Evolutionary conservation across 2,329 filamentous ascomycete genomes (phyloP).

Genomic region (Clonostachys chloroleuca): DNA sequence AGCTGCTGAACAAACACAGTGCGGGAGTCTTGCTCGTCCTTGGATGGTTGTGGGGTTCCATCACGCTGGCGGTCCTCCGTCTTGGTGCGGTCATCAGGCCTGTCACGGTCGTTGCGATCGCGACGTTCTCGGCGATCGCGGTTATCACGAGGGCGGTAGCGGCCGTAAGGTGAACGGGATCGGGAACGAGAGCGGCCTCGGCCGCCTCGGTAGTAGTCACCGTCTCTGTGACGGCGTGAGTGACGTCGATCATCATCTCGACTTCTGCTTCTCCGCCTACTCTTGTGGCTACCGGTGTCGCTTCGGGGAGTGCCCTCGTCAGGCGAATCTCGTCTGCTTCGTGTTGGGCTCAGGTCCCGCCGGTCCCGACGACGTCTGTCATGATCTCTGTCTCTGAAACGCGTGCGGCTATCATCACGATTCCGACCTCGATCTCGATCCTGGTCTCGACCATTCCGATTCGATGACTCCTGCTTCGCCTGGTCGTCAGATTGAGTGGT

Average conservation of each 20-base stretch:
- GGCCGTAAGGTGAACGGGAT: conserved; percentile 65
- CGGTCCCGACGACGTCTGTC: conserved; percentile 44
- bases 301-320: conserved; percentile 66
- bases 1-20: conserved; percentile 99
- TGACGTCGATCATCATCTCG: conserved; percentile 72
- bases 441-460: conserved; percentile 25
- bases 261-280: conserved; percentile 75
- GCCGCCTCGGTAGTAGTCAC: conserved; percentile 61
- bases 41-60: conserved; percentile 72
- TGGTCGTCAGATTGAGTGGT: conserved; percentile 47
- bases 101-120: conserved; percentile 45
- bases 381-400: conserved; percentile 38
- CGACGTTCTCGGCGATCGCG: conserved; percentile 44
- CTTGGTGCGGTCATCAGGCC: conserved; percentile 23
- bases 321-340: conserved; percentile 41
- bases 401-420: conserved; percentile 48
- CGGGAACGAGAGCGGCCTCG: conserved; percentile 57
- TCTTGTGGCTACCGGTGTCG: conserved; percentile 76
- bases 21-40: conserved; percentile 93
- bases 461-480: conserved; percentile 26
- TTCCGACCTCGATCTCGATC: conserved; percentile 54
- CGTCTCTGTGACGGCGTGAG: conserved; percentile 68
- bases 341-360: conserved; percentile 50
- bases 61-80: conserved; percentile 18
- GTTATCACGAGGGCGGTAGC: conserved; percentile 52